Evolutionary conservation across 208 protist genomes (phyloP).

Genomic region (Trypanosoma mega): DNA sequence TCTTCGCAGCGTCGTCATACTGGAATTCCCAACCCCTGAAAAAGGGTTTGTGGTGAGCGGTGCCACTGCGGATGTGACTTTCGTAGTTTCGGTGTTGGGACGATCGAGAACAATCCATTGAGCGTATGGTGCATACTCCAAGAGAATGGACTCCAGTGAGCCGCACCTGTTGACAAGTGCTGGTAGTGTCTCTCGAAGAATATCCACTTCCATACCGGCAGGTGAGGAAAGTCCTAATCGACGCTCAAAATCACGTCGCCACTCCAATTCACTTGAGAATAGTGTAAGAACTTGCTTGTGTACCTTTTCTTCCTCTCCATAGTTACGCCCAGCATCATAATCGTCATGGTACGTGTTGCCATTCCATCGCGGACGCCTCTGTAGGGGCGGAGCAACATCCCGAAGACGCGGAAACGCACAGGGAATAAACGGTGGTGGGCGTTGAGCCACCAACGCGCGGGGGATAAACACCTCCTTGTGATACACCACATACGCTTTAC

Average conservation of each 20-base stretch:
- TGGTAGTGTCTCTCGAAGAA: slow-evolving; percentile 67
- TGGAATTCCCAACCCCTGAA: background rate
- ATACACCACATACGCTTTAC: slow-evolving; percentile 37
- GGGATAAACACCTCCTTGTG: slow-evolving; percentile 59
- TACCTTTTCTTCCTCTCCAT: background rate
- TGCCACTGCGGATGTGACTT: no score
- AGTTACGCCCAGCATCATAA: background rate
- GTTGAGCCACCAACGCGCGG: slow-evolving; percentile 49
- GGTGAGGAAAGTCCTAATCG: slow-evolving; percentile 5
- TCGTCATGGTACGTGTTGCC: background rate
- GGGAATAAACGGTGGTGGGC: slow-evolving; percentile 59
- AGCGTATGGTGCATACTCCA: slow-evolving; percentile 68
- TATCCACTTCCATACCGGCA: slow-evolving; percentile 36
- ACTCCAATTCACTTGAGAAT: slow-evolving; percentile 13
- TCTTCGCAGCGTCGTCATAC: background rate
- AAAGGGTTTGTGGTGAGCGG: background rate
- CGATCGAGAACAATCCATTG: slow-evolving; percentile 60
- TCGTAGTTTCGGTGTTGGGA: background rate
- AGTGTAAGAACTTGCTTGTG: background rate
- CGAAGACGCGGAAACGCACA: slow-evolving; percentile 62
- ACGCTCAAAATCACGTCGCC: slow-evolving; percentile 21
- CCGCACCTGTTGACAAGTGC: slow-evolving; percentile 39
- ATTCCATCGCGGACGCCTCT: slow-evolving; percentile 9
- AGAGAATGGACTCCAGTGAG: slow-evolving; percentile 37
- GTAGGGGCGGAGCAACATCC: slow-evolving; percentile 18